These are phyloP conservation scores for Capronia epimyces DNA, from an alignment of 2,329 filamentous ascomycete species.

Conservation along the genomic window DNA sequence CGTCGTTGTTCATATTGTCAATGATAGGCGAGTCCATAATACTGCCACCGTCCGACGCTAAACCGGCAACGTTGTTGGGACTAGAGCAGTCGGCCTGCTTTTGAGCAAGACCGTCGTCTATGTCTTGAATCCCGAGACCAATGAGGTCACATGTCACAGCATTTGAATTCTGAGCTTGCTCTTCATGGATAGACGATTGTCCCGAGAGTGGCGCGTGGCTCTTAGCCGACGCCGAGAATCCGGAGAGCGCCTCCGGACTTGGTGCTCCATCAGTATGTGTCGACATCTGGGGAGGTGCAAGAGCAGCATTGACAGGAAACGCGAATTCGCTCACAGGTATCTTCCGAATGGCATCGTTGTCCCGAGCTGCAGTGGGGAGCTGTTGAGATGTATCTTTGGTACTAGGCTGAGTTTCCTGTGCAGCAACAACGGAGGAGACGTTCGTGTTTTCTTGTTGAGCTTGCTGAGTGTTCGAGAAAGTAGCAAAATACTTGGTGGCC, in stretches of 20 bases:
- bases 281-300: conserved; percentile 6
- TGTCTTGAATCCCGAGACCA: conserved; percentile 15
- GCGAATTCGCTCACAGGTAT: conserved; percentile 12
- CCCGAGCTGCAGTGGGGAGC: background rate
- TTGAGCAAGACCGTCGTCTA: background rate
- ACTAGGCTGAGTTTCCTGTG: background rate
- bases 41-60: conserved; percentile 1
- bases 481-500: background rate
- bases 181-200: background rate
- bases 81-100: background rate
- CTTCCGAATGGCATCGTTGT: conserved; percentile 2
- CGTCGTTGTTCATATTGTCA: conserved; percentile 5
- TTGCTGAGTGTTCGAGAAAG: background rate
- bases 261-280: conserved; percentile 22
- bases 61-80: background rate
- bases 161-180: background rate
- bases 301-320: conserved; percentile 1
- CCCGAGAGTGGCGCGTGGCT: background rate
- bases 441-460: background rate
- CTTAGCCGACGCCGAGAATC: conserved; percentile 2
- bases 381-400: background rate
- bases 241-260: conserved; percentile 10
- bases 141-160: conserved; percentile 5
- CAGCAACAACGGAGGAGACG: background rate
- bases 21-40: conserved; percentile 18